phyloP scores from a whole-genome alignment of 2,329 filamentous ascomycete species.

The Paecilomyces variotii region DNA sequence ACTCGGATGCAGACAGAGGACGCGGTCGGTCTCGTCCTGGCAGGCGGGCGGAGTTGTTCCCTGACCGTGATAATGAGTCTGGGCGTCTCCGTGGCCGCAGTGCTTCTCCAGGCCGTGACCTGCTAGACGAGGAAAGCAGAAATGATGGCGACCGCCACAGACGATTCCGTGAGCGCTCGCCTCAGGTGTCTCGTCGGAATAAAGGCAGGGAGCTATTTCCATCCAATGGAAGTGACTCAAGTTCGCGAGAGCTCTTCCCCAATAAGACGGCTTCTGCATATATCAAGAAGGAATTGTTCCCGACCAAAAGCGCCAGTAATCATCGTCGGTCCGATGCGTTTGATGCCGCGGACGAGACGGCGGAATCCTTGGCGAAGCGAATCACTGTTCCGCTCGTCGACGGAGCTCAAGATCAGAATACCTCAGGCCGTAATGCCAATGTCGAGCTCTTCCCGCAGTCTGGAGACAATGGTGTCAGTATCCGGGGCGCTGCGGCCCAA shows the following conservation, averaged over 20 bases:
- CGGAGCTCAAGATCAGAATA: constrained; percentile 24
- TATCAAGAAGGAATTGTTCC: constrained; percentile 53
- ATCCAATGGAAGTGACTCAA: constrained; percentile 18
- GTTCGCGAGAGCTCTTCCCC: constrained; percentile 42
- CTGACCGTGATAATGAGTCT: constrained; percentile 23
- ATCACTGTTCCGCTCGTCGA: constrained; percentile 45
- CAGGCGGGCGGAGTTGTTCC: constrained; percentile 31
- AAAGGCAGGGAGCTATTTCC: constrained; percentile 55
- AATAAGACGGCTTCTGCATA: constrained; percentile 35
- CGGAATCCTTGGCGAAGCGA: constrained; percentile 43
- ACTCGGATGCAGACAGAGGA: constrained; percentile 21
- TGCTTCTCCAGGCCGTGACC: constrained; percentile 51
- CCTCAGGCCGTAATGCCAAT: constrained; percentile 18
- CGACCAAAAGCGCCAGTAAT: constrained; percentile 36
- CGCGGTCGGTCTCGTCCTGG: constrained; percentile 21
- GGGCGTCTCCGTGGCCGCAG: constrained; percentile 52
- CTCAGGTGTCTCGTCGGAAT: constrained; percentile 26
- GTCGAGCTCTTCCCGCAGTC: constrained; percentile 34
- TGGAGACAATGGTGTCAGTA: constrained; percentile 42
- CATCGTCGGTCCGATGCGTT: constrained; percentile 45
- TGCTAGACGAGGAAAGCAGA: constrained; percentile 32
- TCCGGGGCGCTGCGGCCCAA: constrained; percentile 50
- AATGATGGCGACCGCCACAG: constrained; percentile 27
- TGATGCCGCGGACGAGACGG: constrained; percentile 48
- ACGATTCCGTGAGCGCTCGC: constrained; percentile 38